Evolutionary conservation across 2,329 filamentous ascomycete genomes (phyloP).

Genomic region (Colletotrichum trifolii): DNA sequence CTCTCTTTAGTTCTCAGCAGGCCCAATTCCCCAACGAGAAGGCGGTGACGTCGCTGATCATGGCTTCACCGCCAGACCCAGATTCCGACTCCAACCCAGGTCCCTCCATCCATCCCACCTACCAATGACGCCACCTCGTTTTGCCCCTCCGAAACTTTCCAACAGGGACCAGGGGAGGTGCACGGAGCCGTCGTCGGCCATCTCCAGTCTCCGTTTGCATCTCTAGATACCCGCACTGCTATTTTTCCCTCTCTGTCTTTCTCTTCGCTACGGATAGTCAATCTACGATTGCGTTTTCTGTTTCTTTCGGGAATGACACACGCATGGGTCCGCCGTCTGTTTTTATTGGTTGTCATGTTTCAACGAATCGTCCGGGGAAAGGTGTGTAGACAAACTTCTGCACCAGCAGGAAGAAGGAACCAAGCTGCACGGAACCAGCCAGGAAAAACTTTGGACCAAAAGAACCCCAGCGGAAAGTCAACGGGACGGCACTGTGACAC

Average conservation of each 20-base stretch:
- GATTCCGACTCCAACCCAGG: slow-evolving; percentile 2
- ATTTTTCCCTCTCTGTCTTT: slow-evolving; percentile 1
- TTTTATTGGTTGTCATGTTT: slow-evolving; percentile 3
- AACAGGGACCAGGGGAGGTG: slow-evolving; percentile 14
- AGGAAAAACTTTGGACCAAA: neutral
- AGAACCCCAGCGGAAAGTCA: neutral
- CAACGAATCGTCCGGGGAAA: neutral
- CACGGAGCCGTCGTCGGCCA: slow-evolving; percentile 26
- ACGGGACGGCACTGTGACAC: neutral
- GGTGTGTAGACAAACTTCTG: neutral
- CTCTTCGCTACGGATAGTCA: neutral
- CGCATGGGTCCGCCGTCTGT: neutral
- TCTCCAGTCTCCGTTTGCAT: slow-evolving; percentile 21
- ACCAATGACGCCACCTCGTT: slow-evolving; percentile 16
- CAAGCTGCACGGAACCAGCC: neutral
- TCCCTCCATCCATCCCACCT: slow-evolving; percentile 6
- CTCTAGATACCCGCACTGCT: slow-evolving; percentile 14
- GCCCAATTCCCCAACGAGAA: neutral
- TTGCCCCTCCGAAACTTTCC: slow-evolving; percentile 12
- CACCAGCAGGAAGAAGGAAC: neutral
- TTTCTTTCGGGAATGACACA: slow-evolving; percentile 24
- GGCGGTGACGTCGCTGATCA: slow-evolving; percentile 5
- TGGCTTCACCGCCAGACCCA: slow-evolving; percentile 20
- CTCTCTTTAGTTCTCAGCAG: too few relatives aligned
- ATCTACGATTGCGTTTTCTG: slow-evolving; percentile 8